These are phyloP conservation scores for Globisporangium takayamanum DNA, from an alignment of 352 stramenopile species.

Conservation along the genomic window DNA sequence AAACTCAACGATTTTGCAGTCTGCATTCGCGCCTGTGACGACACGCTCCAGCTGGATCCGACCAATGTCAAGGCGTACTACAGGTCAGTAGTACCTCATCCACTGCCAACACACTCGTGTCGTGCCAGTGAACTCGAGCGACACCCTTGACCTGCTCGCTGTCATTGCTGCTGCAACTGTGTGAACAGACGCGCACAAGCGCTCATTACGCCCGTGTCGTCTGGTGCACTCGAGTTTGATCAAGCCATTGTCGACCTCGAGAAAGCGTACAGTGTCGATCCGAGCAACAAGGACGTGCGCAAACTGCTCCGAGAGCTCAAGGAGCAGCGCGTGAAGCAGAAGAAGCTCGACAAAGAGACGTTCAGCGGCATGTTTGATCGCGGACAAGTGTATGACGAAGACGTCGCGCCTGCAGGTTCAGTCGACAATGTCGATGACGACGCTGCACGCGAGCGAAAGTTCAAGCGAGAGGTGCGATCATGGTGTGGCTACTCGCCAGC, in stretches of 20 bases:
- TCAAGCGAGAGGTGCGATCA: slow-evolving; percentile 43
- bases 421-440: slow-evolving; percentile 18
- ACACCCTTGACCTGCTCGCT: not conserved
- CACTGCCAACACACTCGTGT: too few relatives aligned
- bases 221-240: slow-evolving; percentile 71
- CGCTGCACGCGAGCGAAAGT: slow-evolving; percentile 34
- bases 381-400: slow-evolving; percentile 52
- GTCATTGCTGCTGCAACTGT: not conserved
- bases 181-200: slow-evolving; percentile 51
- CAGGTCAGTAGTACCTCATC: slow-evolving; percentile 14
- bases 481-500: not conserved
- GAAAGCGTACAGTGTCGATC: slow-evolving; percentile 52
- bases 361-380: slow-evolving; percentile 83
- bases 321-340: slow-evolving; percentile 59
- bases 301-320: slow-evolving; percentile 66
- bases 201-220: slow-evolving; percentile 67
- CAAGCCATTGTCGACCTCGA: slow-evolving; percentile 66
- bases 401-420: slow-evolving; percentile 2
- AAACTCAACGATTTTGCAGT: slow-evolving; percentile 61
- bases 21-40: slow-evolving; percentile 64
- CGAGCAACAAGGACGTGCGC: slow-evolving; percentile 48
- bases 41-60: slow-evolving; percentile 53
- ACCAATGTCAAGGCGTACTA: slow-evolving; percentile 77
- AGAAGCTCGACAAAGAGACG: slow-evolving; percentile 57
- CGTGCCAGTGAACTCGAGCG: too few relatives aligned